Base-by-base conservation (phyloP, 306 rosid genomes). In the Neltuma alba region DNA sequence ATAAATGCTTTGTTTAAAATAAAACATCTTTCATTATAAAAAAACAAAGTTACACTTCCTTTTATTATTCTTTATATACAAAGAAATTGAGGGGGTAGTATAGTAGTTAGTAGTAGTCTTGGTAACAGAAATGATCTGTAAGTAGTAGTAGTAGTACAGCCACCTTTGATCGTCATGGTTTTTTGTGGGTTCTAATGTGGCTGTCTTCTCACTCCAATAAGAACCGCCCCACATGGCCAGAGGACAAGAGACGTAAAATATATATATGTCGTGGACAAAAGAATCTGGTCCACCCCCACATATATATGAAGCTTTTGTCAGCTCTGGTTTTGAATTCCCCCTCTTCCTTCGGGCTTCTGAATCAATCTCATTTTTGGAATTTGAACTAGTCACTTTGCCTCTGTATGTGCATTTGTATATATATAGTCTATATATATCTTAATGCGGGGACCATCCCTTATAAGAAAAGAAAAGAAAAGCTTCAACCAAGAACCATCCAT, bases 301-400 rank as follows among this genome's bases (percentile, higher is more conserved):
- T n/a, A n/a, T n/a, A n/a, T n/a, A n/a, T 38, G 63, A 57, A 58
- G 64, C 86, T 79, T 75, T 67, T 79, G 83, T 83, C 80, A 79
- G 74, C 80, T 67, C 80, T 67, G 74, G 50, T 38, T 83, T 74
- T 79, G 74, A 75, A 79, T 30, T 33, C 77, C 34, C 41, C 36
- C 18, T 21, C 44, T 11, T 52, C 67, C 60, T 12, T 78, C 41
- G 64, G 63, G 48, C 70, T 77, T 55, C 77, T 74, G 76, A 57
- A 67, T 83, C 82, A 83, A 60, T 58, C 64, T 78, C 70, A 34
- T 31, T 57, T 47, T 62, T 65, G 65, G 50, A 41, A 55, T 38
- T 52, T 27, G 66, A 62, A 44, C 48, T 14, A 1, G 3, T n/a
- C n/a, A n/a, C 44, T 40, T 0, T 44, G 12, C 54, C 65, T 28